Base-by-base conservation (phyloP, 352 stramenopile species). In the Phytopythium delawarense region DNA sequence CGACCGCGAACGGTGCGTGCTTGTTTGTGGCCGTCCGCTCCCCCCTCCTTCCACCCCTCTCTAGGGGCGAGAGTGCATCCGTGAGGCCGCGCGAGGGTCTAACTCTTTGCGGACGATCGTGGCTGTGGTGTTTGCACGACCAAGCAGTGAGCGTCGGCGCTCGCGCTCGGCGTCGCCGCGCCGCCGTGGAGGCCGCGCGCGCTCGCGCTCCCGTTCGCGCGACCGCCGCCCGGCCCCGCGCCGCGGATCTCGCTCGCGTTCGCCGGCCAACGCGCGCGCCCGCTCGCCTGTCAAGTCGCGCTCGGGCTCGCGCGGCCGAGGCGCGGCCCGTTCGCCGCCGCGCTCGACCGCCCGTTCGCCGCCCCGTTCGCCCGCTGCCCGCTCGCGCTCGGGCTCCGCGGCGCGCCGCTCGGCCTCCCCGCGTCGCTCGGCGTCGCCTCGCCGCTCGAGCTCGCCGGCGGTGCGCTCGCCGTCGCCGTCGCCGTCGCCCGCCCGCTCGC, bases 1-100 rank as follows among this genome's bases (percentile, higher is more conserved):
- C 60, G 84, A 88, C n/a, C 79, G 91, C 56, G 88, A 94, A 61
- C 76, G 67, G 84, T 91, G 42, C 51, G 70, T 66, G 32, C 40
- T 21, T 37, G 28, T 20, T 20, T n/a, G 25, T 30, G 25, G 1
- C 25, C 25, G 25, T 30, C 25, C 25, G 25, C 51, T 12, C n/a
- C 59, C 32, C 7, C 6, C 9, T 13, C 54, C 5, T 49, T 55
- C 32, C 13, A 16, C 28, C 32, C 9, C 12, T 45, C 25, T 5
- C 25, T 6, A 48, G 18, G 42, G 42, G 8, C 5, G 9, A 48
- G n/a, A n/a, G 20, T 48, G 20, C 20, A 48, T 23, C 18, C 6
- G 7, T 2, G 42, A 48, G 16, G 42, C 42, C 20, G 42, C 20
- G 21, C 42, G 42, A 48, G 42, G 15, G 25, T 13, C 42, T 48